Evolutionary conservation across 202 grass and related monocot species (phyloP), one percentile per base, ranked within the genome.

Genomic region (Dendrocalamus latiflorus): DNA sequence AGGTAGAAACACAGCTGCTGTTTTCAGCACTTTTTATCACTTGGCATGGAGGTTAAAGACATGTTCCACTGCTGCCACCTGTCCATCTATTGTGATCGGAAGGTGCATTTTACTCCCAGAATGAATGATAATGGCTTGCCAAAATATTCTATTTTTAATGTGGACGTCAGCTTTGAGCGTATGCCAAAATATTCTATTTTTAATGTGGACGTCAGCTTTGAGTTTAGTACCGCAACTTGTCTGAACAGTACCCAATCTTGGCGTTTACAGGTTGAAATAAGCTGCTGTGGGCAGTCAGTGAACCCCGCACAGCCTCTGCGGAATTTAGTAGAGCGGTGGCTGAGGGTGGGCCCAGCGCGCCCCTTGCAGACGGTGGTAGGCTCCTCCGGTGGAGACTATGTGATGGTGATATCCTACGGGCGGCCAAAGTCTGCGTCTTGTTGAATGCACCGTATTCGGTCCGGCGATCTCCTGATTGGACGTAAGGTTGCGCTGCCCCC

Each of bases 371-470:
- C 89, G 0, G 17, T 86, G 41, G 49, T 89, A 36, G 92, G 92
- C 68, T 81, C 86, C 73, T 92, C 92, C 0, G 92, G 86, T 6
- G 85, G 88, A 83, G 89, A 94, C 15, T 94, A 88, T 48, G 86
- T 94, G 66, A 87, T 92, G 89, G 89, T 90, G 48, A 77, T 94
- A 78, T 78, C 68, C 30, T 94, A 94, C 4, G 82, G 89, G 45
- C 81, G 86, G 38, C 68, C 80, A 47, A 91, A 51, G 68, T 38
- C 39, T 11, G 21, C 34, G 8, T 58, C 38, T 1, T 49, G 30
- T 30, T 30, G 30, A 30, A 30, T 3, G 30, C 30, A 30, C 30
- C 30, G 3, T 30, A 3, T 30, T 30, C 30, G 30, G 0, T 0
- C 30, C 3, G 30, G 30, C 30, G 30, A 30, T 30, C 30, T 30